Percentiles rank a stretch among this genome's conserved stretches.
These are phyloP conservation scores for Fomes fomentarius DNA, from an alignment of 1,284 basidiomycete genomes.

Conservation along the genomic window DNA sequence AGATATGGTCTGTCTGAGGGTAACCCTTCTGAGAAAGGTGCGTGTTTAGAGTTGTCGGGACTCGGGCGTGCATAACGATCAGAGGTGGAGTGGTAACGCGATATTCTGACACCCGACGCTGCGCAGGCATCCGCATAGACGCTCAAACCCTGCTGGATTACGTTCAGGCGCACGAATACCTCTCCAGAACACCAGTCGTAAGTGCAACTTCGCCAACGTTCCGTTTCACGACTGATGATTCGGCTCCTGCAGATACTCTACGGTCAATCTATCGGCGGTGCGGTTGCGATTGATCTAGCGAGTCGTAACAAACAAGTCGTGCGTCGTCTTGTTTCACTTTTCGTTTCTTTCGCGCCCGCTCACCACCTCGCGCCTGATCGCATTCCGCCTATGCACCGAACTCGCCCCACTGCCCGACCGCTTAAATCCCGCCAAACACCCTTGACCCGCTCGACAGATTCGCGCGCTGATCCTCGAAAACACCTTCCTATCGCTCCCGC, in stretches of 20 bases:
- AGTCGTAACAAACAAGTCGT: slow-evolving; percentile 78
- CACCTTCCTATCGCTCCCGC: slow-evolving; percentile 84
- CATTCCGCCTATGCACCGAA: too few relatives aligned
- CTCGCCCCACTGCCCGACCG: too few relatives aligned
- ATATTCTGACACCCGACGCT: slow-evolving; percentile 10
- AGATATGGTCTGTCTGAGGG: slow-evolving; percentile 88
- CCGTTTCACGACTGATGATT: background rate
- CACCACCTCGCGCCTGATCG: background rate
- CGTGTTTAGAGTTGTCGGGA: slow-evolving; percentile 27
- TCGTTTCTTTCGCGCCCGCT: background rate
- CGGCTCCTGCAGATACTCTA: slow-evolving; percentile 64
- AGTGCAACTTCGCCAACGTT: slow-evolving; percentile 21
- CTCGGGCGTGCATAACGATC: too few relatives aligned
- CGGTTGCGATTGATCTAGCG: slow-evolving; percentile 89
- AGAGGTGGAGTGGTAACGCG: too few relatives aligned
- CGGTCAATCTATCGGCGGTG: slow-evolving; percentile 97
- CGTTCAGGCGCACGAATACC: slow-evolving; percentile 66
- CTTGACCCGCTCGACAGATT: slow-evolving; percentile 53
- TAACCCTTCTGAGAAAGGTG: slow-evolving; percentile 81
- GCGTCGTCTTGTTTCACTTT: slow-evolving; percentile 17
- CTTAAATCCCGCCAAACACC: too few relatives aligned
- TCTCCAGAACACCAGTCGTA: slow-evolving; percentile 74
- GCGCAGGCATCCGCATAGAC: slow-evolving; percentile 74
- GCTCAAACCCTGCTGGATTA: slow-evolving; percentile 84
- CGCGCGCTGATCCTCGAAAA: slow-evolving; percentile 91